Base-by-base conservation (phyloP, 345 rosid species). In the Moricandia moricandioides region DNA sequence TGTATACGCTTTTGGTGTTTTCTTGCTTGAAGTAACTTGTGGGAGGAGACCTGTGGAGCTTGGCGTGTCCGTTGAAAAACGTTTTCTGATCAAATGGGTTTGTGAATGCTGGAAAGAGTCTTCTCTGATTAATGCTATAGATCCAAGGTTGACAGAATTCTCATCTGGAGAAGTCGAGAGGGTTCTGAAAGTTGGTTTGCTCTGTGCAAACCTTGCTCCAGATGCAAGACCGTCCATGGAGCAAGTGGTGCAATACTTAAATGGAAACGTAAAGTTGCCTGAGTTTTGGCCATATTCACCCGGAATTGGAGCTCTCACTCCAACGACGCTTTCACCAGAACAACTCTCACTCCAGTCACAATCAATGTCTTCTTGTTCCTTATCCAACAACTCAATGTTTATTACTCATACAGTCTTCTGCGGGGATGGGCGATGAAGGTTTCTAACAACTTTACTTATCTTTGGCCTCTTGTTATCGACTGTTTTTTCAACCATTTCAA, bases 1-100 rank as follows among this genome's bases (percentile, higher is more conserved):
- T 81, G 82, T 86, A 7, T 83, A 69, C 24, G 82, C 89, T 2
- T 86, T 86, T 63, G 89, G 87, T 16, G 78, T 68, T 18, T 76
- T 82, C 65, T 69, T 86, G 82, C 85, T 86, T 2, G 87, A 84
- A 64, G 85, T 86, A 30, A 82, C 85, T 5, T 83, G 85, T 43
- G 85, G 87, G 45, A 80, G 84, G 39, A 85, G 93, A 76, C 98
- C 97, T 3, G 85, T 91, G 12, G 98, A 91, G 57, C 86, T 86
- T 2, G 71, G 72, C 8, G 34, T 27, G 8, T 27, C 55, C 3
- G 43, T 57, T 4, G 78, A 65, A 37, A 75, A 80, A 54, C 78
- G 77, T 1, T 54, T 33, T 67, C 63, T 86, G 72, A 33, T 81
- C 57, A 84, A 69, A 5, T 73, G 85, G 83, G 85, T 81, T 35